A percentile compares a stretch with the other conserved stretches of the same genome.
These are phyloP conservation scores for Metarhizium guizhouense DNA, from an alignment of 2,329 filamentous ascomycete species.

Conservation along the genomic window DNA sequence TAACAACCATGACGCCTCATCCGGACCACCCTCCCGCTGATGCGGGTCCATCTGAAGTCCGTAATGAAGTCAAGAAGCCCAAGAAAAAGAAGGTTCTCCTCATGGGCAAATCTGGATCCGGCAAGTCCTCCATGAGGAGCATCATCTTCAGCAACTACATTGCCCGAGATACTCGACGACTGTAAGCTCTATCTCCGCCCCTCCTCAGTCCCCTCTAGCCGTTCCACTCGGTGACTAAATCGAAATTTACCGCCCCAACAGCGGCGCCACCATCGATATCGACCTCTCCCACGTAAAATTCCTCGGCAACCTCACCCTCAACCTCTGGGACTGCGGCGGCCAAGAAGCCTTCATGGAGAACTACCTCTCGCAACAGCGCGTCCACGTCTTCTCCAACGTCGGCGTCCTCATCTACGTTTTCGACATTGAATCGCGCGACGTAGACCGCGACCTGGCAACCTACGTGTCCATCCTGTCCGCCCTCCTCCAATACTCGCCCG, in stretches of 20 bases:
- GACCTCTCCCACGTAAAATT: conserved; percentile 98
- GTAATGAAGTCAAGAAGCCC: conserved; percentile 51
- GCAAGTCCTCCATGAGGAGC: conserved; percentile 96
- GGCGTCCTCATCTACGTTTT: conserved; percentile 98
- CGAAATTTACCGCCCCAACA: conserved; percentile 14
- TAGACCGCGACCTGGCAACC: conserved; percentile 84
- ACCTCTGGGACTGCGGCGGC: conserved; percentile 97
- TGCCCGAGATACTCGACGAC: conserved; percentile 82
- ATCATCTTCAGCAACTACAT: conserved; percentile 99
- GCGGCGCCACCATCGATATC: conserved; percentile 92
- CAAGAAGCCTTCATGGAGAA: conserved; percentile 99
- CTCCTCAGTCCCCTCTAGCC: background rate
- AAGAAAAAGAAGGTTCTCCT: conserved; percentile 83
- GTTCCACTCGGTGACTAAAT: background rate
- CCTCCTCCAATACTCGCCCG: conserved; percentile 71
- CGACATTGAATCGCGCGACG: conserved; percentile 92
- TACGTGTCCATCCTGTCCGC: conserved; percentile 88
- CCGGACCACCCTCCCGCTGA: background rate
- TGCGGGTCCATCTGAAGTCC: conserved; percentile 21
- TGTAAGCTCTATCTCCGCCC: conserved; percentile 37
- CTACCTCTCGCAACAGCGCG: conserved; percentile 89
- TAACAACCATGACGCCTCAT: conserved; percentile 7
- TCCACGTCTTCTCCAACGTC: conserved; percentile 94
- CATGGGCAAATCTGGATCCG: conserved; percentile 94
- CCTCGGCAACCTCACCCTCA: conserved; percentile 92